Base-by-base conservation (phyloP, 2,329 filamentous ascomycete species). In the Lecanicillium sp. region DNA sequence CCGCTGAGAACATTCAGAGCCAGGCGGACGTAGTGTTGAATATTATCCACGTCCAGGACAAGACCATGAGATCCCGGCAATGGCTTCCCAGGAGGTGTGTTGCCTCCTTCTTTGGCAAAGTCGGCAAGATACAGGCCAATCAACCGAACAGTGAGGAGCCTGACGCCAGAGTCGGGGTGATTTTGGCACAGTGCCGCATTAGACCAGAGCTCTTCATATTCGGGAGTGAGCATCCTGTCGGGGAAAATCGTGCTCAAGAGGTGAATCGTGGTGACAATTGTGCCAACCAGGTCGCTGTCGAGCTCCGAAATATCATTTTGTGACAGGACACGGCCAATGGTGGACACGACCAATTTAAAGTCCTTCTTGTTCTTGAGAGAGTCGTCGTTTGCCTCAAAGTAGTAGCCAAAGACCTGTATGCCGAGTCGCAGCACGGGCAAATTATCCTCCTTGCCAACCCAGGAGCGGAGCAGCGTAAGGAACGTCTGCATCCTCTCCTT, bases 401-500 rank as follows among this genome's bases (percentile, higher is more conserved):
- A 94, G 36, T 92, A 78, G 2, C 79, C 75, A 65, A 89, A 95
- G 20, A 84, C 78, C 55, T 92, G 84, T 38, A 96, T 68, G 2
- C 83, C 85, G 17, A 90, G 75, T 43, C 79, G 77, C 36, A 81
- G 70, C 18, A 95, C 74, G 0, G 81, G 69, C 13, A 74, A 54
- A 46, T 94, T 89, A 9, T 83, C 79, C 7, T 79, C 76, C 50
- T 89, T 81, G 40, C 78, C 78, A 14, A 92, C 57, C 87, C 89
- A 96, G 2, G 74, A 72, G 42, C 79, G 77, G 40, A 96, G 66
- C 32, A 89, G 72, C 0, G 65, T 65, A 28, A 92, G 63, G 54
- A 94, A 88, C 33, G 75, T 81, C 45, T 79, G 74, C 28, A 79
- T 68, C 42, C 80, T 76, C 47, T 88, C 84, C 44, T 75, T 74